A percentile compares a stretch with the other conserved stretches of the same genome.
These are phyloP conservation scores for Apiotrichum brassicae DNA, from an alignment of 1,284 basidiomycete species.

Conservation along the genomic window DNA sequence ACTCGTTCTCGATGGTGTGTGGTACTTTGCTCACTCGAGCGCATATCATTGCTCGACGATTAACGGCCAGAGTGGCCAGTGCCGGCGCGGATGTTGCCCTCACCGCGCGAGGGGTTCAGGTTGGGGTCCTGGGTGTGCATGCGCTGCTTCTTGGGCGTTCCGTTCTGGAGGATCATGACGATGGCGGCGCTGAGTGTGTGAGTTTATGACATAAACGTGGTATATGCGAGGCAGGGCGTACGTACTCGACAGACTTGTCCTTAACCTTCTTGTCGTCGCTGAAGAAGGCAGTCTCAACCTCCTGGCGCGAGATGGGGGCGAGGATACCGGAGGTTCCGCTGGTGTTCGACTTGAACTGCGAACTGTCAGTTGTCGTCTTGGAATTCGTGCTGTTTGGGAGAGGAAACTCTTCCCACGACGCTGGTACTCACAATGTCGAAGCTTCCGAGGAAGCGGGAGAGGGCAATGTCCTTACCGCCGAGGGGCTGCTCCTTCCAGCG, in stretches of 20 bases:
- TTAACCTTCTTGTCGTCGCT: slow-evolving; percentile 39
- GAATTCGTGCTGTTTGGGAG: no score
- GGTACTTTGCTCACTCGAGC: no score
- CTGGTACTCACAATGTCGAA: slow-evolving; percentile 38
- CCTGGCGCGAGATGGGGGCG: slow-evolving; percentile 38
- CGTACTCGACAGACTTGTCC: slow-evolving; percentile 44
- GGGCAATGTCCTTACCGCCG: slow-evolving; percentile 40
- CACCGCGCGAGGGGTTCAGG: slow-evolving; percentile 39
- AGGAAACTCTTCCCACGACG: no score
- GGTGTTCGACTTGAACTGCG: slow-evolving; percentile 35
- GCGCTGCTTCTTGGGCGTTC: slow-evolving; percentile 27
- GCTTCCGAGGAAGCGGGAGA: slow-evolving; percentile 40
- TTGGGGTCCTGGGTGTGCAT: slow-evolving; percentile 27
- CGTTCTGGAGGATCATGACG: slow-evolving; percentile 38
- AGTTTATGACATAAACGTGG: no score
- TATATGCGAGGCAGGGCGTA: no score
- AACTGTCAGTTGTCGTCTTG: no score
- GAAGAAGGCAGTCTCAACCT: slow-evolving; percentile 42
- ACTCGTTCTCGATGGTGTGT: no score
- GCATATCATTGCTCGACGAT: no score
- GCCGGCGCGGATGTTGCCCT: slow-evolving; percentile 22
- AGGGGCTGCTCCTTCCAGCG: slow-evolving; percentile 34
- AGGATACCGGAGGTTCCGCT: slow-evolving; percentile 41
- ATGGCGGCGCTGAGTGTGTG: slow-evolving; percentile 39
- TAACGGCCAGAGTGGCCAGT: slow-evolving; percentile 1